phyloP scores from a whole-genome alignment of 306 rosid genomes.

The Astragalus glycyphyllos region DNA sequence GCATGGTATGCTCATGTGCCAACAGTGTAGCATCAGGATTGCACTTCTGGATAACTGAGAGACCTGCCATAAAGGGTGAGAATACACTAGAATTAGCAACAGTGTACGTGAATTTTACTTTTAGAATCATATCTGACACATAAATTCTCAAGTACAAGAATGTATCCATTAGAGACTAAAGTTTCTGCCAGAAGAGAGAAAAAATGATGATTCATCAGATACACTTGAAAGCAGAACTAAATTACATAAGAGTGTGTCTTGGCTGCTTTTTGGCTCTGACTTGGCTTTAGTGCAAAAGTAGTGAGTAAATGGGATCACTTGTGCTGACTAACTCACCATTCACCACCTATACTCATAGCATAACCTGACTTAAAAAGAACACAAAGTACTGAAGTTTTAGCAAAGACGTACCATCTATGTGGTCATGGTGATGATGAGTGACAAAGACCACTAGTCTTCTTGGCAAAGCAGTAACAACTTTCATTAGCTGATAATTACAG shows the following conservation, averaged over 20 bases:
- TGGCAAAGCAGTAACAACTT: slow-evolving; percentile 74
- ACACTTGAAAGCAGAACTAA: slow-evolving; percentile 35
- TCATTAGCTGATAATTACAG: slow-evolving; percentile 66
- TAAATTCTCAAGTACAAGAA: slow-evolving; percentile 26
- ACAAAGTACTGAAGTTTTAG: neutral
- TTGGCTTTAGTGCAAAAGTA: slow-evolving; percentile 9
- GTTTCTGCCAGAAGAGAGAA: slow-evolving; percentile 28
- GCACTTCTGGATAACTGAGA: slow-evolving; percentile 76
- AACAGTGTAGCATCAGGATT: slow-evolving; percentile 78
- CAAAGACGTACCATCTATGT: slow-evolving; percentile 76
- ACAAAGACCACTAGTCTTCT: slow-evolving; percentile 78
- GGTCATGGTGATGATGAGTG: slow-evolving; percentile 88
- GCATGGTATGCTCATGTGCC: slow-evolving; percentile 83
- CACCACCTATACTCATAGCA: slow-evolving; percentile 10
- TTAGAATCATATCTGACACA: neutral
- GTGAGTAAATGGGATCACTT: slow-evolving; percentile 27
- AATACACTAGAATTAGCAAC: slow-evolving; percentile 1
- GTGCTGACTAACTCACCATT: slow-evolving; percentile 34
- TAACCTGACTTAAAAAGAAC: slow-evolving; percentile 31
- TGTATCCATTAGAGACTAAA: slow-evolving; percentile 23
- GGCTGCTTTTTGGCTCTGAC: slow-evolving; percentile 18
- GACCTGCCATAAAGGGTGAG: slow-evolving; percentile 63
- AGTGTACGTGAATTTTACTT: neutral
- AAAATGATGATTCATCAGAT: slow-evolving; percentile 19
- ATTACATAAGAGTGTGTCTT: slow-evolving; percentile 21